These are phyloP conservation scores for Colletotrichum sublineola DNA, from an alignment of 2,329 filamentous ascomycete genomes.

Conservation along the genomic window DNA sequence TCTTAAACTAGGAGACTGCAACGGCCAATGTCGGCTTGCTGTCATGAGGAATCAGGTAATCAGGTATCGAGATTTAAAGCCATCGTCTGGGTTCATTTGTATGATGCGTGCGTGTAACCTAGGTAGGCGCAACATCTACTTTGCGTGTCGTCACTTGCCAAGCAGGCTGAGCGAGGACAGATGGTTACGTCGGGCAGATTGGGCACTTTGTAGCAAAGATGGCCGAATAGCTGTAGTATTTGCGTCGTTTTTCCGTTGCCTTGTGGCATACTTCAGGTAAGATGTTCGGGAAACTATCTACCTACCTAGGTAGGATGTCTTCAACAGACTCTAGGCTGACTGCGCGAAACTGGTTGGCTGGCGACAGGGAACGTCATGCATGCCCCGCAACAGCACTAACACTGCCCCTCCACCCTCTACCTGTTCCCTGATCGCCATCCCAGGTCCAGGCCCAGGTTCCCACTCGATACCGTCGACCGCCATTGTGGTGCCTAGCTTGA, in stretches of 20 bases:
- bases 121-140: background rate
- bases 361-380: conserved; percentile 33
- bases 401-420: conserved; percentile 36
- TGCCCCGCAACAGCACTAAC: conserved; percentile 40
- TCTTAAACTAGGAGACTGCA: background rate
- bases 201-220: background rate
- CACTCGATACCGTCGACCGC: conserved; percentile 33
- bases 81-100: background rate
- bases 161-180: background rate
- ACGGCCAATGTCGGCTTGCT: background rate
- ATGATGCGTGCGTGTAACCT: no score
- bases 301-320: background rate
- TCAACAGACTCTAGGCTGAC: background rate
- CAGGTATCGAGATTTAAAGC: background rate
- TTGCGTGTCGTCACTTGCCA: background rate
- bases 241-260: background rate
- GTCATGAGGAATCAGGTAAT: background rate
- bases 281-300: background rate
- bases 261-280: no score
- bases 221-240: background rate
- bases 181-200: background rate
- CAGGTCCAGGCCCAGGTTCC: conserved; percentile 35
- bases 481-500: conserved; percentile 37
- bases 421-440: conserved; percentile 23
- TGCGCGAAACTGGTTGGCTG: background rate